Conservation (phyloP, 2,329 filamentous ascomycete genomes). For the Aspergillus quadricinctus region DNA sequence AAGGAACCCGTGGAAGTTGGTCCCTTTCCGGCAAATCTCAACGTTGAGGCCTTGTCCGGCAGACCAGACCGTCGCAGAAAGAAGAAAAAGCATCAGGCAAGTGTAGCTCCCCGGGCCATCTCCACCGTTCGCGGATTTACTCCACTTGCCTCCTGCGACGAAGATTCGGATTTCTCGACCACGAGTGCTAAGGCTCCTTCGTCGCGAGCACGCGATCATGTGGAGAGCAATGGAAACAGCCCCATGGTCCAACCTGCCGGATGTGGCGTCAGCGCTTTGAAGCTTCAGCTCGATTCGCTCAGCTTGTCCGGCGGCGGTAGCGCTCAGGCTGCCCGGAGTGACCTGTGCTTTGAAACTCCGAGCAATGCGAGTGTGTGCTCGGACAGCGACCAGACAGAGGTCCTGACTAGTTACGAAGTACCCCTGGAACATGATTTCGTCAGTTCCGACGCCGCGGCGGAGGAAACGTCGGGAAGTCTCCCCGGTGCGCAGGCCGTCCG, state of each 20-base stretch:
- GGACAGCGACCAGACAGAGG: slow-evolving; percentile 63
- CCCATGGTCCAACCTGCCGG: slow-evolving; percentile 48
- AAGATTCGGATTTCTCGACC: slow-evolving; percentile 43
- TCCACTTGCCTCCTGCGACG: slow-evolving; percentile 41
- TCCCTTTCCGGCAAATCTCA: slow-evolving; percentile 26
- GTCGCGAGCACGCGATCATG: slow-evolving; percentile 24
- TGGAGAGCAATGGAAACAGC: slow-evolving; percentile 35
- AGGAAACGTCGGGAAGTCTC: slow-evolving; percentile 31
- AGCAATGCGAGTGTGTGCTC: slow-evolving; percentile 60
- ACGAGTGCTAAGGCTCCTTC: slow-evolving; percentile 33
- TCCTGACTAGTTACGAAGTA: slow-evolving; percentile 79
- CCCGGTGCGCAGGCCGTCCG: slow-evolving; percentile 54
- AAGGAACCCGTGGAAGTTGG: slow-evolving; percentile 18
- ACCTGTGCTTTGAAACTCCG: slow-evolving; percentile 40
- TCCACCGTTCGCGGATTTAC: slow-evolving; percentile 44
- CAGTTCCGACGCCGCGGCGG: slow-evolving; percentile 51
- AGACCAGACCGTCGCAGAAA: slow-evolving; percentile 30
- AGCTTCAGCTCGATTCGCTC: slow-evolving; percentile 74
- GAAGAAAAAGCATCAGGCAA: slow-evolving; percentile 38
- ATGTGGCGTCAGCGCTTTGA: slow-evolving; percentile 77
- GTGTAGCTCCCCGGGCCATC: slow-evolving; percentile 27
- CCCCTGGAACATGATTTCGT: slow-evolving; percentile 79
- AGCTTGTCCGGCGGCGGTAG: slow-evolving; percentile 61
- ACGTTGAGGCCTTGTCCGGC: slow-evolving; percentile 21
- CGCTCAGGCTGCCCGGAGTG: slow-evolving; percentile 51